Evolutionary conservation across 2,329 filamentous ascomycete genomes (phyloP).

Genomic region (Ramularia endophylla): DNA sequence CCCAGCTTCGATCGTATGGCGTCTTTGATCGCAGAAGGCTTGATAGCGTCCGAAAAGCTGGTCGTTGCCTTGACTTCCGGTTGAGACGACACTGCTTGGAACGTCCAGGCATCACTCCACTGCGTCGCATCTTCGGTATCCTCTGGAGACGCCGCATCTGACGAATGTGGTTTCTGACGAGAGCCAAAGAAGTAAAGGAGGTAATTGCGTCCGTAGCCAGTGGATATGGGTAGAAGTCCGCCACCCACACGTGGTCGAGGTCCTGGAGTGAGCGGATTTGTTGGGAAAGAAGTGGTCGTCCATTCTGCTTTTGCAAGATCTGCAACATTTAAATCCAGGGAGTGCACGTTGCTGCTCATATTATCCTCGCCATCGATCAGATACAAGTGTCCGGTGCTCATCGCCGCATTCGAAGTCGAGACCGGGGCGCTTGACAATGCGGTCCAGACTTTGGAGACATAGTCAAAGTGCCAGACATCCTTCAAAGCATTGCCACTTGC

Average conservation of each 20-base stretch:
- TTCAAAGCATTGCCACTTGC: slow-evolving; percentile 20
- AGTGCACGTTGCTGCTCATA: slow-evolving; percentile 28
- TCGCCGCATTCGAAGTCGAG: slow-evolving; percentile 29
- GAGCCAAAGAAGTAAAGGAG: slow-evolving; percentile 39
- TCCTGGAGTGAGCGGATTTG: slow-evolving; percentile 39
- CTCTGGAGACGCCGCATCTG: slow-evolving; percentile 16
- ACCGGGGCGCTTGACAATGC: slow-evolving; percentile 26
- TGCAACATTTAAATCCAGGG: slow-evolving; percentile 10
- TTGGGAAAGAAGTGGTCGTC: slow-evolving; percentile 37
- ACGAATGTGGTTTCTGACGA: slow-evolving; percentile 12
- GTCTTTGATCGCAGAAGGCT: slow-evolving; percentile 42
- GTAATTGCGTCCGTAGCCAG: slow-evolving; percentile 41
- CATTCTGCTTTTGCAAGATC: slow-evolving; percentile 28
- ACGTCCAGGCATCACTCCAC: slow-evolving; percentile 41
- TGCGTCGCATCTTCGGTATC: slow-evolving; percentile 17
- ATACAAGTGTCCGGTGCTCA: slow-evolving; percentile 35
- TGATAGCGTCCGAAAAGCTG: slow-evolving; percentile 27
- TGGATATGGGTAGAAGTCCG: slow-evolving; percentile 36
- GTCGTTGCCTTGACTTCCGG: slow-evolving; percentile 23
- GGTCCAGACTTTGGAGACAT: slow-evolving; percentile 23
- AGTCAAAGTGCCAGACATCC: slow-evolving; percentile 28
- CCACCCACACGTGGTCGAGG: slow-evolving; percentile 36
- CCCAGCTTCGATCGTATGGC: slow-evolving; percentile 37
- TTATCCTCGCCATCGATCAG: slow-evolving; percentile 33
- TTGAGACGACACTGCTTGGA: slow-evolving; percentile 37